Evolutionary conservation across 2,329 filamentous ascomycete species (phyloP), one percentile per base, ranked within the genome.

Genomic region (Torrubiella hemipterigena): DNA sequence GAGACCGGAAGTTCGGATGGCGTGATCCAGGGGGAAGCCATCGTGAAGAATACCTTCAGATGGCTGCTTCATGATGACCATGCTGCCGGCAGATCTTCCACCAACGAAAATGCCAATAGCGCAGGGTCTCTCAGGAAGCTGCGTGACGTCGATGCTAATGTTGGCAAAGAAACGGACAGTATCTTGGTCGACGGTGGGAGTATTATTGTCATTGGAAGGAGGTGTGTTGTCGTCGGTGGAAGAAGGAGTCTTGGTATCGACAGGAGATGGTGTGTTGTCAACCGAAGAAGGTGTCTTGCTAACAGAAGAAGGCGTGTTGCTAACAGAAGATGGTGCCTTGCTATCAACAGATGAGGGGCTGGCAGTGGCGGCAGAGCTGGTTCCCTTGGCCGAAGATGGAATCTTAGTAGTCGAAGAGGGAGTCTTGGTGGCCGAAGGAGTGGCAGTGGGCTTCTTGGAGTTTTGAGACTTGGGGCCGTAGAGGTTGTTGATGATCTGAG

Each of bases 401-500:
- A n/a, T n/a, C n/a, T n/a, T n/a, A n/a, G n/a, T n/a, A 24, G 22
- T n/a, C 22, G 22, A 24, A 5, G 22, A 24, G 5, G 22, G 14
- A 11, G 22, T 5, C 22, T 5, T 24, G 10, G n/a, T 24, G 6
- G 22, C 22, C 12, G 11, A 11, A 14, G 22, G 22, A 24, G 10
- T 11, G 12, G 22, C 22, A 14, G 11, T 24, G n/a, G n/a, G n/a
- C n/a, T n/a, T n/a, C n/a, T n/a, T n/a, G n/a, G n/a, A n/a, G n/a
- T n/a, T n/a, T n/a, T n/a, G n/a, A n/a, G n/a, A n/a, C n/a, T n/a
- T 24, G 5, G 22, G 22, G 22, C 34, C 40, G 29, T 42, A 45
- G n/a, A 33, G 10, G 23, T 20, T 29, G 36, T 45, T 45, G 29
- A 43, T 37, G 10, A 36, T 30, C 8, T 27, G 27, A 17, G 32